Evolutionary conservation across 2,329 filamentous ascomycete genomes (phyloP).

Genomic region (Alternaria arbusti): DNA sequence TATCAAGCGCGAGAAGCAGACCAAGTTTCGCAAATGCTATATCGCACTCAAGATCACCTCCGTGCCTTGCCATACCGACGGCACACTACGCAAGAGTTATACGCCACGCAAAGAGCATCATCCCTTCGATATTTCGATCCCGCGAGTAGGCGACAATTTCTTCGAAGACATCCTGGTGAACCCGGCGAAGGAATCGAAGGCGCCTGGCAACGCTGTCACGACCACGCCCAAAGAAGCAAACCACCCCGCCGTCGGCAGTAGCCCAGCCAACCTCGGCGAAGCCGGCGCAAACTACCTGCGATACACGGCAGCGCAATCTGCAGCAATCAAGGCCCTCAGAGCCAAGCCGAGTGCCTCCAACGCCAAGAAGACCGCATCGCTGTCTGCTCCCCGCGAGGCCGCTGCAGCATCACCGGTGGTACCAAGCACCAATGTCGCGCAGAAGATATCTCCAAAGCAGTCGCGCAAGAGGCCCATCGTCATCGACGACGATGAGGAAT

Average conservation of each 20-base stretch:
- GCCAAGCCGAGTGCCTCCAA: background rate
- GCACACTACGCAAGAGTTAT: background rate
- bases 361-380: background rate
- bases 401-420: background rate
- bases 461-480: background rate
- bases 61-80: conserved; percentile 14
- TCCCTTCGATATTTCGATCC: conserved; percentile 11
- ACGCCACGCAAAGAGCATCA: conserved; percentile 4
- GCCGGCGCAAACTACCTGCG: background rate
- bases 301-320: background rate
- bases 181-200: background rate
- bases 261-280: background rate
- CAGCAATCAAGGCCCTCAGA: too few relatives aligned
- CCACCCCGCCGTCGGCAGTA: background rate
- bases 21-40: conserved; percentile 15
- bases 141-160: conserved; percentile 18
- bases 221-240: background rate
- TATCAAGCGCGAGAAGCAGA: background rate
- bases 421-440: background rate
- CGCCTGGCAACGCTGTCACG: background rate
- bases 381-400: background rate
- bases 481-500: background rate
- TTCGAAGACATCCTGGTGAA: conserved; percentile 16
- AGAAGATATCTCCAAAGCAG: background rate
- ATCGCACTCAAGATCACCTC: conserved; percentile 13